These are phyloP conservation scores for Spergularia azorica DNA, from an alignment of 179 eudicot genomes.

Conservation along the genomic window DNA sequence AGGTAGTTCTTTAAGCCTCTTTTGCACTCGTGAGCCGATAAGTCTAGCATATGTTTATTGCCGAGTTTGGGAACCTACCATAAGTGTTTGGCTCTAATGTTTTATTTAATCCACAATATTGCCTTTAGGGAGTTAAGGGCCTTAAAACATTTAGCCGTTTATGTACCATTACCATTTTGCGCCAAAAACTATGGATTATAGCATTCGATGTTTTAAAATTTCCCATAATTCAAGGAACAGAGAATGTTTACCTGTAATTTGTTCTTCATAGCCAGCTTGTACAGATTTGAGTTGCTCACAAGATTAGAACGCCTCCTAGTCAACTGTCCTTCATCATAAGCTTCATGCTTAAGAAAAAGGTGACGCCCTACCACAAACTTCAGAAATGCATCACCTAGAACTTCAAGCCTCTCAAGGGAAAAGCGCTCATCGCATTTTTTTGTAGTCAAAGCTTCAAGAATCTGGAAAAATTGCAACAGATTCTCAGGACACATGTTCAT, in stretches of 20 bases:
- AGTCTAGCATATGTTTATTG: too few species aligned
- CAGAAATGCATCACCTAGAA: constrained; percentile 98
- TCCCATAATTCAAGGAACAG: background rate
- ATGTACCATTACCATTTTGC: background rate
- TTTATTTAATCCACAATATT: too few species aligned
- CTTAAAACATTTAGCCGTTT: too few species aligned
- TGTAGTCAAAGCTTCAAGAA: constrained; percentile 97
- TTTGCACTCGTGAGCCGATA: too few species aligned
- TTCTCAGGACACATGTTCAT: background rate
- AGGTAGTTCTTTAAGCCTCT: too few species aligned
- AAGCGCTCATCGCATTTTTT: constrained; percentile 77
- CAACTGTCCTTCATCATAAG: constrained; percentile 91
- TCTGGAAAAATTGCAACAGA: constrained; percentile 35
- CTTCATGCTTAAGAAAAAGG: constrained; percentile 66
- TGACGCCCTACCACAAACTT: constrained; percentile 92
- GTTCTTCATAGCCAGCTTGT: constrained; percentile 59
- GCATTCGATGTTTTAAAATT: background rate
- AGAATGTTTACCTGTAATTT: constrained; percentile 65
- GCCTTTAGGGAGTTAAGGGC: too few species aligned
- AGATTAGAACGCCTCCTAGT: constrained; percentile 81
- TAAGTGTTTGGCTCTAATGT: too few species aligned
- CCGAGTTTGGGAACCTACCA: too few species aligned
- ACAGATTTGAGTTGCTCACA: constrained; percentile 80
- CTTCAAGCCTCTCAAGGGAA: constrained; percentile 98
- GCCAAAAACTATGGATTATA: background rate